Conservation (phyloP, 768 basidiomycete genomes). For the Vararia minispora region DNA sequence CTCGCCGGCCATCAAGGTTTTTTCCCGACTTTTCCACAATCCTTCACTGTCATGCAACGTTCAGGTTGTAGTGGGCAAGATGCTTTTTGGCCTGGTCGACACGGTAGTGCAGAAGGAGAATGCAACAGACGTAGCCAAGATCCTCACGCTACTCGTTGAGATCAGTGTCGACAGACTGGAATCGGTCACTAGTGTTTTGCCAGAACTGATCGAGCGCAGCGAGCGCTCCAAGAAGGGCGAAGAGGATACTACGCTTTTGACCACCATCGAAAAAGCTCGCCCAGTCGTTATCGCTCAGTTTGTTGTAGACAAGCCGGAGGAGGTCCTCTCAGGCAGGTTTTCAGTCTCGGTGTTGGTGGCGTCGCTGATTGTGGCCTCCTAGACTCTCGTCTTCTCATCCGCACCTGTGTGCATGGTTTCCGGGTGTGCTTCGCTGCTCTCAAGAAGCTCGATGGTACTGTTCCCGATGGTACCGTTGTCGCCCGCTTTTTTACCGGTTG, state of each 20-base stretch:
- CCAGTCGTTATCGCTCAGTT: constrained; percentile 72
- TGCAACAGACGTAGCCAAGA: constrained; percentile 49
- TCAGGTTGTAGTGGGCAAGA: constrained; percentile 86
- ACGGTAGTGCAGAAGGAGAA: constrained; percentile 69
- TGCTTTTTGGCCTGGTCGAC: constrained; percentile 85
- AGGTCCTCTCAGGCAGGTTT: constrained; percentile 62
- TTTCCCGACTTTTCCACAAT: constrained; percentile 84
- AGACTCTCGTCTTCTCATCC: constrained; percentile 84
- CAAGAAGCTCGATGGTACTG: constrained; percentile 67
- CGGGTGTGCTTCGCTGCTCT: constrained; percentile 67
- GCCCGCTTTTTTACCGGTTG: constrained; percentile 81
- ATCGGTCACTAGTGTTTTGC: constrained; percentile 57
- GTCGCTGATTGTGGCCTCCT: constrained; percentile 7
- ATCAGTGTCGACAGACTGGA: constrained; percentile 79
- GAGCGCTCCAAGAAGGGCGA: constrained; percentile 34
- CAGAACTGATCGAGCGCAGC: constrained; percentile 38
- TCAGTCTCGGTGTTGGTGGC: too few species aligned
- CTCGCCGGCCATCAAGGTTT: constrained; percentile 68
- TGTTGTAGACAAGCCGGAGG: constrained; percentile 74
- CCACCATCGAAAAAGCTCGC: constrained; percentile 74
- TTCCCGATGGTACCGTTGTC: constrained; percentile 79
- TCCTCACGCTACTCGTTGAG: constrained; percentile 72
- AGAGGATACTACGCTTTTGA: constrained; percentile 35
- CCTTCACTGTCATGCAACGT: constrained; percentile 67
- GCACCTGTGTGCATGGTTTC: constrained; percentile 82